Base-by-base conservation (phyloP, 1,284 basidiomycete genomes). In the Cryptococcus deneoformans region DNA sequence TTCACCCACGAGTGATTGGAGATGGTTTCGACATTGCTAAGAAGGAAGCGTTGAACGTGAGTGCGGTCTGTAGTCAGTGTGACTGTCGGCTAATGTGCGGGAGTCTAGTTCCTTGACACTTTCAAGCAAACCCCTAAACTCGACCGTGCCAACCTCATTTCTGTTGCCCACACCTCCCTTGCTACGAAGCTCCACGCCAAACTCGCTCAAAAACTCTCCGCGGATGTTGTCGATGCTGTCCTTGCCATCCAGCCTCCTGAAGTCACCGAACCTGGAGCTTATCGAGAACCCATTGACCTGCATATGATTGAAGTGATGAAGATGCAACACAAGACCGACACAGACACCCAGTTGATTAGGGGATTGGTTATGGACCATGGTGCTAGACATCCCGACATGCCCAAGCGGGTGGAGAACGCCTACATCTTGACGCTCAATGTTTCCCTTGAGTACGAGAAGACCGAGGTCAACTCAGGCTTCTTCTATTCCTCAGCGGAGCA, bases 291-390 rank as follows among this genome's bases (percentile, higher is more conserved):
- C 48, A 96, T 99, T 73, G 96, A 99, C 80, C 81, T 99, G 62
- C 95, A 99, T 81, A 99, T 99, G 96, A 84, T 99, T 56, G 96
- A 99, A 79, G 88, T 99, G 69, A 99, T 99, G 95, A 99, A 99
- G 83, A 99, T 99, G 96, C 95, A 98, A 79, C 96, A 99, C 81
- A 88, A 93, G 72, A 94, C 89, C 53, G 93, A 96, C 59, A 93
- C 92, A 46, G 96, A 99, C 79, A 99, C 96, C n/a, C 90, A 96
- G 76, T 86, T 99, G 52, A 82, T 99, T 68, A 88, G 90, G 67
- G 96, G 96, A 53, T 83, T 99, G 57, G 96, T 99, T 49, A 82
- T 99, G 70, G 83, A 84, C 67, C 77, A 99, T 76, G 96, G 96
- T 65, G 93, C 92, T 50, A 82, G 96, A 65, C 96, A 99, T 80